A percentile compares a stretch with the other conserved stretches of the same genome.
Evolutionary conservation across 768 basidiomycete species (phyloP).

Genomic region (Russula compacta): DNA sequence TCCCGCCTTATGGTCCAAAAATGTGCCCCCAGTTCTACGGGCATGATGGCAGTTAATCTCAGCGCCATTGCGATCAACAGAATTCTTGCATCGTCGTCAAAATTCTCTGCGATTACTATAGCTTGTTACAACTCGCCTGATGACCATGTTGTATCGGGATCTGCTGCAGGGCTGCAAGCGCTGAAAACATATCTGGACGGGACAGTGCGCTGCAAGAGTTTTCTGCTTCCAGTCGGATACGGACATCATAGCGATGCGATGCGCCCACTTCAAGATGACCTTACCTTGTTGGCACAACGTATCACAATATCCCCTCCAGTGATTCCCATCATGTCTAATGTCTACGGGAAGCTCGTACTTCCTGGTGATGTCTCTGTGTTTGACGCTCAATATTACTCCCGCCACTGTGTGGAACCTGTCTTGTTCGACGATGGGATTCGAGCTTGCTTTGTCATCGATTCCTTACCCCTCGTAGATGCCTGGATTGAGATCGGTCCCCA

Average conservation of each 20-base stretch:
- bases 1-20: constrained; percentile 46
- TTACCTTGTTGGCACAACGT: constrained; percentile 32
- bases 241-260: constrained; percentile 64
- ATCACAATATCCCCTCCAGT: constrained; percentile 38
- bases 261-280: constrained; percentile 44
- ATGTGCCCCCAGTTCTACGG: constrained; percentile 38
- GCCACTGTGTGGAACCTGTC: constrained; percentile 52
- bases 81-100: constrained; percentile 28
- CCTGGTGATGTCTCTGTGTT: constrained; percentile 44
- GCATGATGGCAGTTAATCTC: constrained; percentile 53
- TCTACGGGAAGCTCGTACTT: constrained; percentile 42
- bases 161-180: constrained; percentile 32
- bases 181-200: constrained; percentile 37
- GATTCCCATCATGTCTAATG: constrained; percentile 56
- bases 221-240: constrained; percentile 44
- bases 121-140: constrained; percentile 53
- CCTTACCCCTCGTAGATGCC: constrained; percentile 28
- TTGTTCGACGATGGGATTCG: constrained; percentile 43
- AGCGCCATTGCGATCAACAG: constrained; percentile 28
- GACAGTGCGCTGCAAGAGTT: constrained; percentile 30
- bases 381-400: constrained; percentile 43
- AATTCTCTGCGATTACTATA: constrained; percentile 35
- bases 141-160: constrained; percentile 54
- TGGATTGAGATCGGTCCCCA: constrained; percentile 70
- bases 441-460: constrained; percentile 29